Conservation (phyloP, 306 rosid genomes). For the Quercus aquifolioides region DNA sequence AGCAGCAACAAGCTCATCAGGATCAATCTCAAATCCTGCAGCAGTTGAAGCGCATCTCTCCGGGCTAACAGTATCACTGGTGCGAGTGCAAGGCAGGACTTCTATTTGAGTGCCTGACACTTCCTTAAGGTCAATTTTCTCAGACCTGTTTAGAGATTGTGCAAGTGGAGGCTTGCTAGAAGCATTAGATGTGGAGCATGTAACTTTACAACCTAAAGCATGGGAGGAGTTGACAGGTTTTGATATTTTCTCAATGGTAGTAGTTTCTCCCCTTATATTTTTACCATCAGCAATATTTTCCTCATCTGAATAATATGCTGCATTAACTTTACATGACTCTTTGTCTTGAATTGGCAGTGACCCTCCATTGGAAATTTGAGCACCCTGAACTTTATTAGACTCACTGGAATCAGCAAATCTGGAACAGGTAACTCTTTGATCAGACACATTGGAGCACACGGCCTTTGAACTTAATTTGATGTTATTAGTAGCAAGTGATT, state of each 20-base stretch:
- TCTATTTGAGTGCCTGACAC: slow-evolving; percentile 30
- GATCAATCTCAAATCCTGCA: slow-evolving; percentile 24
- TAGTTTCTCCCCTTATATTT: slow-evolving; percentile 25
- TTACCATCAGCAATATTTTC: slow-evolving; percentile 29
- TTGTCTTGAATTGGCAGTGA: slow-evolving; percentile 25
- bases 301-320: slow-evolving; percentile 21
- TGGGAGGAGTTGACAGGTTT: slow-evolving; percentile 27
- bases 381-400: slow-evolving; percentile 19
- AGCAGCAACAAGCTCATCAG: slow-evolving; percentile 27
- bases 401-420: slow-evolving; percentile 17
- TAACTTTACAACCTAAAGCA: slow-evolving; percentile 22
- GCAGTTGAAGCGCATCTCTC: slow-evolving; percentile 26
- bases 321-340: slow-evolving; percentile 22
- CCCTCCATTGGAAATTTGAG: slow-evolving; percentile 28
- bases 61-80: slow-evolving; percentile 5
- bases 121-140: slow-evolving; percentile 16
- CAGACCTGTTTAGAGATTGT: slow-evolving; percentile 18
- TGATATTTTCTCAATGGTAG: slow-evolving; percentile 22
- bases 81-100: slow-evolving; percentile 18
- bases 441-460: slow-evolving; percentile 4
- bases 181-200: slow-evolving; percentile 7
- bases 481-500: slow-evolving; percentile 4
- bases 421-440: slow-evolving; percentile 12
- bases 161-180: slow-evolving; percentile 16
- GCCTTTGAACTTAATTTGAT: slow-evolving; percentile 19